phyloP scores from a whole-genome alignment of 805 yeast genomes.

The Candida dajiaensis region DNA sequence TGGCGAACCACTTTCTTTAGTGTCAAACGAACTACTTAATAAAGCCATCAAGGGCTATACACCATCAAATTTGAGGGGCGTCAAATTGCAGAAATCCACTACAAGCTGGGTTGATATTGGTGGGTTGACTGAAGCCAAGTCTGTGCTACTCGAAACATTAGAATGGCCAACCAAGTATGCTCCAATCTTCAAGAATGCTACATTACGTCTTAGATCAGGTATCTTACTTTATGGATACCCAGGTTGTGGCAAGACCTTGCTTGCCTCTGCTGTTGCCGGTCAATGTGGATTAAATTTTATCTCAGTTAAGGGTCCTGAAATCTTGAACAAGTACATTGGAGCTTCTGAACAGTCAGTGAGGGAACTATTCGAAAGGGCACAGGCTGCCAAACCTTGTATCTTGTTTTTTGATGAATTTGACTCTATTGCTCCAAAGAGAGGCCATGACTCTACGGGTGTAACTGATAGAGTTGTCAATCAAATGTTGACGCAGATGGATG shows the following conservation, averaged over 20 bases:
- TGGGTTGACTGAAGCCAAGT: slow-evolving; percentile 74
- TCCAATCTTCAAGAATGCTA: slow-evolving; percentile 87
- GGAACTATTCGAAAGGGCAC: slow-evolving; percentile 90
- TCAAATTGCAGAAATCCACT: slow-evolving; percentile 71
- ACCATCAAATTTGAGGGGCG: slow-evolving; percentile 83
- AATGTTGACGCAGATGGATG: slow-evolving; percentile 96
- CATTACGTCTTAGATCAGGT: slow-evolving; percentile 84
- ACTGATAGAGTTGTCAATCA: slow-evolving; percentile 97
- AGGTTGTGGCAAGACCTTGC: slow-evolving; percentile 92
- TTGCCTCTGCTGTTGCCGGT: slow-evolving; percentile 90
- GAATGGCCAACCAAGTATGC: slow-evolving; percentile 98
- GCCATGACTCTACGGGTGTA: slow-evolving; percentile 96
- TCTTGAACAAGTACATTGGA: slow-evolving; percentile 91
- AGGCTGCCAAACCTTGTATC: slow-evolving; percentile 90
- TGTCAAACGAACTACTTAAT: slow-evolving; percentile 38
- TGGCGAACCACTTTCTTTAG: neutral
- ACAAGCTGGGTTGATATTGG: slow-evolving; percentile 86
- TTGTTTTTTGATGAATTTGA: slow-evolving; percentile 94
- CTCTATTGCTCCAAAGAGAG: slow-evolving; percentile 96
- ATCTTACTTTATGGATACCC: slow-evolving; percentile 91
- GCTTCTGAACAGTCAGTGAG: slow-evolving; percentile 95
- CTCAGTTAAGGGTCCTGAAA: slow-evolving; percentile 93
- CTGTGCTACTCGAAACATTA: slow-evolving; percentile 72
- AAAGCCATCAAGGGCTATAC: slow-evolving; percentile 61
- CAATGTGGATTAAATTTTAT: slow-evolving; percentile 93